Percentiles rank a stretch among this genome's conserved stretches.
phyloP scores from a whole-genome alignment of 2,329 filamentous ascomycete genomes.

The Fusarium sacchari region DNA sequence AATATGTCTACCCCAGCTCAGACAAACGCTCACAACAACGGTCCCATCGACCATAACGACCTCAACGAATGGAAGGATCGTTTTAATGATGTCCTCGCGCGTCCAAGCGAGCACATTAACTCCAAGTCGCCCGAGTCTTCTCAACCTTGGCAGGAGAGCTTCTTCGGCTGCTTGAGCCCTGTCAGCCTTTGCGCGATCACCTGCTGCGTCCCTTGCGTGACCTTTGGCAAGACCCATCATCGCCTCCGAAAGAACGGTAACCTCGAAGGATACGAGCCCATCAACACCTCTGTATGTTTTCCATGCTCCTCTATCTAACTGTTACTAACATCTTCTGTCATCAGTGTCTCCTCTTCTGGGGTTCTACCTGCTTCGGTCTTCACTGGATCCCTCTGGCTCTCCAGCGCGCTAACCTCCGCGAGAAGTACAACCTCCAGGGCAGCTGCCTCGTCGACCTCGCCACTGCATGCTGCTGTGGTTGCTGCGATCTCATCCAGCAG shows the following conservation, averaged over 20 bases:
- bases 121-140: constrained; percentile 52
- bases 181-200: constrained; percentile 57
- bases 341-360: constrained; percentile 57
- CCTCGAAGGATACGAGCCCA: constrained; percentile 56
- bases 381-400: constrained; percentile 56
- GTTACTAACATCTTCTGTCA: neutral
- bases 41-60: constrained; percentile 55
- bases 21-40: constrained; percentile 39
- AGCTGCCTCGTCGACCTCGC: constrained; percentile 55
- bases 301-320: fast-evolving
- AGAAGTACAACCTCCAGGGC: constrained; percentile 58
- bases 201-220: constrained; percentile 59
- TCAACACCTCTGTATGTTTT: constrained; percentile 55
- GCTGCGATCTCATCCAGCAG: constrained; percentile 57
- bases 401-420: constrained; percentile 57
- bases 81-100: constrained; percentile 56
- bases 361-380: constrained; percentile 52
- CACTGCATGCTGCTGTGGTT: constrained; percentile 56
- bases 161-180: constrained; percentile 58
- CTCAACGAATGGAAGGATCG: constrained; percentile 56
- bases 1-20: constrained; percentile 34
- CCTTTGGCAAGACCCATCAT: constrained; percentile 61
- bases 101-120: constrained; percentile 55
- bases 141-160: constrained; percentile 52
- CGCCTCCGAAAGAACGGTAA: constrained; percentile 53